Percentiles rank a stretch among this genome's conserved stretches.
These are phyloP conservation scores for Plasmodium sp. DNA, from an alignment of 169 alveolate genomes.

Conservation along the genomic window DNA sequence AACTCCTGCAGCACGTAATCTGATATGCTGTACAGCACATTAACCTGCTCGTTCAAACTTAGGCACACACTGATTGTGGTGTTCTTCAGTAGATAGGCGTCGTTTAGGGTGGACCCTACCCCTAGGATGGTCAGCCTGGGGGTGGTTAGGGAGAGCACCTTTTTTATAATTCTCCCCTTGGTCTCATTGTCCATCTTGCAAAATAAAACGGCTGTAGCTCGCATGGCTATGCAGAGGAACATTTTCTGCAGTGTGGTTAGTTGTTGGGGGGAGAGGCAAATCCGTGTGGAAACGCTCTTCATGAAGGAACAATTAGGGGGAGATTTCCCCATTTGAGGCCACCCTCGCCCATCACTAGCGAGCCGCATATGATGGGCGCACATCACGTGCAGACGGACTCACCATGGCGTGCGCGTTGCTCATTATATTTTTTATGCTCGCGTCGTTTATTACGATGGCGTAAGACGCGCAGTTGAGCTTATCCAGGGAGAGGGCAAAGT, in stretches of 20 bases:
- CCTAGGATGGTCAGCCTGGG: constrained; percentile 65
- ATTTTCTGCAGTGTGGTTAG: constrained; percentile 12
- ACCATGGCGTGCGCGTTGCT: constrained; percentile 79
- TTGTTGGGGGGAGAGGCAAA: background rate
- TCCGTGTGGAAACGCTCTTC: background rate
- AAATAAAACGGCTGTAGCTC: constrained; percentile 58
- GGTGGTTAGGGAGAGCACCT: constrained; percentile 13
- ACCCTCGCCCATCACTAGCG: background rate
- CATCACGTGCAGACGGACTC: background rate
- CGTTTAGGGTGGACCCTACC: constrained; percentile 50
- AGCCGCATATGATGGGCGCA: background rate
- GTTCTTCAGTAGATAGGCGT: constrained; percentile 55
- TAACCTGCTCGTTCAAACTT: constrained; percentile 35
- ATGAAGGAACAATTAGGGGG: background rate
- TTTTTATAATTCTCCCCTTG: constrained; percentile 60
- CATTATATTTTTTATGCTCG: constrained; percentile 49
- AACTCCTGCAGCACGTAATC: constrained; percentile 69
- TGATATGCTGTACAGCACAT: constrained; percentile 50
- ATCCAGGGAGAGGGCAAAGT: constrained; percentile 71
- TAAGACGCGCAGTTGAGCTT: constrained; percentile 33
- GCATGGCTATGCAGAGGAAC: constrained; percentile 60
- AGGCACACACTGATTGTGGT: constrained; percentile 72
- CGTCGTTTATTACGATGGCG: constrained; percentile 60
- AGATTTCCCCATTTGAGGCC: background rate
- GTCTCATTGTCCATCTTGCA: constrained; percentile 61